Percentiles rank a stretch among this genome's conserved stretches.
Evolutionary conservation across 2,329 filamentous ascomycete species (phyloP).

Genomic region (Ophiostoma tasmaniense): DNA sequence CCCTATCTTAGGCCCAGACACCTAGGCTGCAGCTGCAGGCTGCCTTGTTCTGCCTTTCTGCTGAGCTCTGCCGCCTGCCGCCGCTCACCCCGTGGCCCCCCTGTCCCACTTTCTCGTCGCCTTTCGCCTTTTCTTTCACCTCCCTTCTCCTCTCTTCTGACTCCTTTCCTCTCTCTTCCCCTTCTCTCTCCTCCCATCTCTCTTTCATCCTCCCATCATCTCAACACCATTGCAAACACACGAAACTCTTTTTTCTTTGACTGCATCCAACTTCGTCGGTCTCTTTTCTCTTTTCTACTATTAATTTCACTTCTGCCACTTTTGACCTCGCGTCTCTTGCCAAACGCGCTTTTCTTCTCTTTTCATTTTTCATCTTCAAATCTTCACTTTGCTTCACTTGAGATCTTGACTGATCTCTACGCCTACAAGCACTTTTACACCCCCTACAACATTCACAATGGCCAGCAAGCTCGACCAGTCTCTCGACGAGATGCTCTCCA

Average conservation of each 20-base stretch:
- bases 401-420: constrained; percentile 2
- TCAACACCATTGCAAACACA: constrained; percentile 18
- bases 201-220: constrained; percentile 13
- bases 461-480: constrained; percentile 93
- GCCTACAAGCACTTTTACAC: background rate
- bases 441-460: constrained; percentile 47
- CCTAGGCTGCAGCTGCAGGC: background rate
- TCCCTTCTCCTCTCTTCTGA: background rate
- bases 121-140: constrained; percentile 8
- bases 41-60: background rate
- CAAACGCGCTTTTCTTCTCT: background rate
- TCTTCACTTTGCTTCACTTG: background rate
- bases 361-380: too few relatives aligned
- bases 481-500: constrained; percentile 93
- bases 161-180: constrained; percentile 13
- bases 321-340: constrained; percentile 7
- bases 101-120: constrained; percentile 6
- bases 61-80: background rate
- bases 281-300: constrained; percentile 14
- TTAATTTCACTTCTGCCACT: background rate
- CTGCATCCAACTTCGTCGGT: constrained; percentile 30
- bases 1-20: background rate
- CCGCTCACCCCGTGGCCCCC: background rate
- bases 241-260: constrained; percentile 22
- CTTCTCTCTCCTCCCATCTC: constrained; percentile 9